These are phyloP conservation scores for Populus simonii DNA, from an alignment of 345 rosid genomes.

Conservation along the genomic window DNA sequence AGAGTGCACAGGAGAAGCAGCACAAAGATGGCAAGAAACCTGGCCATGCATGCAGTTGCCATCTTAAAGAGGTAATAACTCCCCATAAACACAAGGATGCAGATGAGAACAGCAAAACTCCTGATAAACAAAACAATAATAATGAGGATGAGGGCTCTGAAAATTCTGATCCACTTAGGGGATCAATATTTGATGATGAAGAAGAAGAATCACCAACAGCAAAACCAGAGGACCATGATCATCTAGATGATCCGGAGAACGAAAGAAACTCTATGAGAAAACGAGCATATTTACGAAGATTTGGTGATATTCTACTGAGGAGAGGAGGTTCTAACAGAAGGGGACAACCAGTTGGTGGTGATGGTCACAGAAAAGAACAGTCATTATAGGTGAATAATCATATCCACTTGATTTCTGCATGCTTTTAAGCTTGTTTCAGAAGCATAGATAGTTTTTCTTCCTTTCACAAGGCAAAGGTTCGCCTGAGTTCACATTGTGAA, in stretches of 20 bases:
- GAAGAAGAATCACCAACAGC: constrained; percentile 42
- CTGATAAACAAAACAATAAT: constrained; percentile 12
- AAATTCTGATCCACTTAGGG: constrained; percentile 47
- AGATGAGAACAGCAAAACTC: constrained; percentile 27
- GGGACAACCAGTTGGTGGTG: constrained; percentile 24
- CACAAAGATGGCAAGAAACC: constrained; percentile 28
- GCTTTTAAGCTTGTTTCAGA: background rate
- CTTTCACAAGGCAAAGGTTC: background rate
- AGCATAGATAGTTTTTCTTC: background rate
- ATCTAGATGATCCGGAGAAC: constrained; percentile 44
- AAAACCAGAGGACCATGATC: constrained; percentile 51
- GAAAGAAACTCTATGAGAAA: constrained; percentile 59
- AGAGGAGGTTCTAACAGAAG: constrained; percentile 41
- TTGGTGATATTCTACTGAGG: constrained; percentile 61
- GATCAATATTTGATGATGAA: constrained; percentile 63
- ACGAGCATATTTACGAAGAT: constrained; percentile 65
- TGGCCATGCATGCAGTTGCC: constrained; percentile 47
- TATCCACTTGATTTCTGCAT: background rate
- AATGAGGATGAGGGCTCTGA: constrained; percentile 22
- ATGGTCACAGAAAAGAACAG: constrained; percentile 6
- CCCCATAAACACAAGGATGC: constrained; percentile 38
- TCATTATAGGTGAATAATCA: background rate
- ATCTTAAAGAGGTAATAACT: constrained; percentile 49
- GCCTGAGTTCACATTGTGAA: background rate
- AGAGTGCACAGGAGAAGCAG: constrained; percentile 29